phyloP scores from a whole-genome alignment of 1,139 yeast genomes.

The Pichia sp. region DNA sequence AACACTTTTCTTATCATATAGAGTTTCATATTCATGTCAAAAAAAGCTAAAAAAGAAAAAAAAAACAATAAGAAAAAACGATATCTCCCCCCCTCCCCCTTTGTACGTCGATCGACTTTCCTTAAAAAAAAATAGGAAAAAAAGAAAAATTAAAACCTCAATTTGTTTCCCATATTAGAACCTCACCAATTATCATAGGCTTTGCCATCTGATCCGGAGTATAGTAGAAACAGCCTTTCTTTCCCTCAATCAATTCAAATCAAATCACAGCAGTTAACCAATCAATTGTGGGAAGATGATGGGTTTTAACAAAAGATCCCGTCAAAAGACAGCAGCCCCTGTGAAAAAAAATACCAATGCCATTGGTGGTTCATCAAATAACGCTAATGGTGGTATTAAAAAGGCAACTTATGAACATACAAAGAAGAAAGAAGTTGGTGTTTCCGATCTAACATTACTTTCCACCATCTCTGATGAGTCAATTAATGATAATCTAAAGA shows the following conservation, averaged over 20 bases:
- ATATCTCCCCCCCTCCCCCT: background rate
- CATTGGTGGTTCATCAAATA: background rate
- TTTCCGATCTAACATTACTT: conserved; percentile 83
- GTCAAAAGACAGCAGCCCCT: conserved; percentile 53
- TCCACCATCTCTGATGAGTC: conserved; percentile 88
- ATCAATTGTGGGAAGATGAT: conserved; percentile 9
- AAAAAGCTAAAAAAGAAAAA: background rate
- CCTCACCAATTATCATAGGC: background rate
- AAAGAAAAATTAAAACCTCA: no score
- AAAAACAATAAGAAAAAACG: background rate
- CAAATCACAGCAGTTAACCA: background rate
- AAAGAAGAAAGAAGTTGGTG: conserved; percentile 95
- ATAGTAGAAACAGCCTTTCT: background rate
- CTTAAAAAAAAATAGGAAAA: no score
- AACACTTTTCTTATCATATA: no score
- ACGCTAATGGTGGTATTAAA: conserved; percentile 40
- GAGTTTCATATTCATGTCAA: background rate
- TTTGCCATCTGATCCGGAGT: background rate
- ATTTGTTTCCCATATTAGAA: no score
- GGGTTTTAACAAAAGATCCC: conserved; percentile 38
- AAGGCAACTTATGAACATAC: conserved; percentile 88
- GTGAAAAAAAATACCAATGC: conserved; percentile 46
- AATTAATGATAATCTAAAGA: conserved; percentile 84
- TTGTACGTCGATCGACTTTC: background rate
- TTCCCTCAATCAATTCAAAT: background rate